Base-by-base conservation (phyloP, 2,329 filamentous ascomycete species). In the Monosporascus sp. region DNA sequence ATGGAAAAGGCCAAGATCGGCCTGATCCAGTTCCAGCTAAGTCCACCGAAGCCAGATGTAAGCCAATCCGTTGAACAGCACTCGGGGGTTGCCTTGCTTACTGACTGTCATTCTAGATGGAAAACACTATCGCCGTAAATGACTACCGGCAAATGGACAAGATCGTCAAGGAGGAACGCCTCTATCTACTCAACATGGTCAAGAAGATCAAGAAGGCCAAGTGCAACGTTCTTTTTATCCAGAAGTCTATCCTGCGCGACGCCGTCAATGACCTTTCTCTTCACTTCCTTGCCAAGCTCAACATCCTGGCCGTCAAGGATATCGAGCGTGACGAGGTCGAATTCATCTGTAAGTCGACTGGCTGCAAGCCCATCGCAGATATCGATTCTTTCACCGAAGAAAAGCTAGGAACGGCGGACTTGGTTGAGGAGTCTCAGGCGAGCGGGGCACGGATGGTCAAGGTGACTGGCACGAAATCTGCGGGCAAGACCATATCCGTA, bases 201-300 rank as follows among this genome's bases (percentile, higher is more conserved):
- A 97, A 99, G 84, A 99, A 97, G 82, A 99, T 99, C 74, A 97
- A 97, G 78, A 99, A 97, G 82, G 92, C 94, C 62, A 99, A 97
- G 80, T 99, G 94, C 78, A 99, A 99, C 66, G 94, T 99, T 44
- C 85, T 97, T 45, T 80, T 99, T 62, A 97, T 99, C 63, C 94
- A 99, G 70, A 99, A 99, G 77, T 97, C 93, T 15, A 99, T 99
- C 64, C 84, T 99, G 54, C 87, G 94, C 63, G 94, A 99, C 67
- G 94, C 94, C 37, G 92, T 99, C 71, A 99, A 99, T 77, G 94
- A 99, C 65, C 82, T 99, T 54, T 96, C 90, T 57, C 82, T 99
- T 59, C 94, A 99, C 76, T 99, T 99, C 82, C 81, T 99, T 59
- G 90, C 94, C 65, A 96, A 97, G 73, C 87, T 97, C 58, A 93